Base-by-base conservation (phyloP, 352 stramenopile genomes). In the Aphanomyces euteiches region DNA sequence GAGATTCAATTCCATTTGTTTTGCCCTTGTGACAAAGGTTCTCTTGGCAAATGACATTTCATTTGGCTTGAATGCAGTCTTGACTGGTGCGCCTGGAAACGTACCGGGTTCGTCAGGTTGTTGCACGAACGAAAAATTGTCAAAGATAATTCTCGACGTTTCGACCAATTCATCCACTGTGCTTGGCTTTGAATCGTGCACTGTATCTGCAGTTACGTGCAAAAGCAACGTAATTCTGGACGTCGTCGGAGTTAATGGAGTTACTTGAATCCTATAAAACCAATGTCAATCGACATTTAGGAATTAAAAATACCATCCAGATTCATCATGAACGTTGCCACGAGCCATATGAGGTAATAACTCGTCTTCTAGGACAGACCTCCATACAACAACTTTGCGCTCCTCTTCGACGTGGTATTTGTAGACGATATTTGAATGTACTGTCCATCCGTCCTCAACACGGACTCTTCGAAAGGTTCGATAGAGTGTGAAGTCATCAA, bases 361-460 rank as follows among this genome's bases (percentile, higher is more conserved):
- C 43, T 12, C 43, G 43, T 50, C 43, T 12, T 50, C 43, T 12
- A 50, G 43, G 10, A 50, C 43, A 12, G 10, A 50, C 43, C 43
- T 12, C 43, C 43, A 50, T n/a, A 50, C 43, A 2, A 50, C 17
- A 12, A 50, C 43, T 12, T 50, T 0, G 10, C 43, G 43, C 17
- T 50, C 43, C 10, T 12, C 43, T n/a, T 50, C 43, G 43, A 50
- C 43, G 43, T 50, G 17, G 17, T 12, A 50, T 50, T 50, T 50
- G 43, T n/a, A 50, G 43, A 50, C 43, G 17, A 50, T n/a, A 50
- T 50, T 50, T n/a, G 43, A 50, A n/a, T 50, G 43, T n/a, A n/a
- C 43, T n/a, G 43, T 12, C 10, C 17, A n/a, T n/a, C 43, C 10
- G 10, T 12, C 43, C 10, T 50, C 10, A 2, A 12, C 43, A 50